A percentile compares a stretch with the other conserved stretches of the same genome.
These are phyloP conservation scores for Acanthamoeba divionensis DNA, from an alignment of 208 protist genomes.

Conservation along the genomic window DNA sequence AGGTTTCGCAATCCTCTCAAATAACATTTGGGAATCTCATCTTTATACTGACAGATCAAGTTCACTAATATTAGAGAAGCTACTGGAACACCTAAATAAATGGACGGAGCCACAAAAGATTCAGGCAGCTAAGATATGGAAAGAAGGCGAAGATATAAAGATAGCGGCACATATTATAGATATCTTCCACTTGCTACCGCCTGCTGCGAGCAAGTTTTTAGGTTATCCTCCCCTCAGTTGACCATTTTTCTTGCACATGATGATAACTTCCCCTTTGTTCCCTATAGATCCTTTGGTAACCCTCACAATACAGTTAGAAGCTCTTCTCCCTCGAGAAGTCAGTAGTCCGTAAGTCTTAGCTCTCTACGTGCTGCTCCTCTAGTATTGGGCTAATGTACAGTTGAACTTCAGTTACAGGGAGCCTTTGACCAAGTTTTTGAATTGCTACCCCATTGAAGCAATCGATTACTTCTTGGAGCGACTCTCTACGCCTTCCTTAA, in stretches of 20 bases:
- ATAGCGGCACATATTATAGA: constrained; percentile 79
- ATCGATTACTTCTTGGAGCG: constrained; percentile 69
- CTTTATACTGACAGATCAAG: background rate
- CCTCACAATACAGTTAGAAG: constrained; percentile 70
- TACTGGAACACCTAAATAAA: constrained; percentile 81
- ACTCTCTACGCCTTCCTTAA: background rate
- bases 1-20: background rate
- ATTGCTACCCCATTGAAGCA: constrained; percentile 68
- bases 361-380: background rate
- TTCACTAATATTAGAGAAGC: constrained; percentile 60
- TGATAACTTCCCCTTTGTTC: background rate
- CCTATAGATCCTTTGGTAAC: constrained; percentile 51
- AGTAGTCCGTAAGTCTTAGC: constrained; percentile 30
- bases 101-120: constrained; percentile 72
- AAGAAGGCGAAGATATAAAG: constrained; percentile 68
- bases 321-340: constrained; percentile 36
- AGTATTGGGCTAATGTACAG: background rate
- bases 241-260: background rate
- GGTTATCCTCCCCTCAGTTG: constrained; percentile 18
- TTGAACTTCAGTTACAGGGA: constrained; percentile 49
- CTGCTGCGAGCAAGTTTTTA: constrained; percentile 73
- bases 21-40: background rate
- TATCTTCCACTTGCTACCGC: constrained; percentile 81
- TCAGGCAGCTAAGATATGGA: background rate
- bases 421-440: constrained; percentile 71